Percentiles rank a stretch among this genome's conserved stretches.
These are phyloP conservation scores for Durotheca rogersii DNA, from an alignment of 495 filamentous ascomycete species.

Conservation along the genomic window DNA sequence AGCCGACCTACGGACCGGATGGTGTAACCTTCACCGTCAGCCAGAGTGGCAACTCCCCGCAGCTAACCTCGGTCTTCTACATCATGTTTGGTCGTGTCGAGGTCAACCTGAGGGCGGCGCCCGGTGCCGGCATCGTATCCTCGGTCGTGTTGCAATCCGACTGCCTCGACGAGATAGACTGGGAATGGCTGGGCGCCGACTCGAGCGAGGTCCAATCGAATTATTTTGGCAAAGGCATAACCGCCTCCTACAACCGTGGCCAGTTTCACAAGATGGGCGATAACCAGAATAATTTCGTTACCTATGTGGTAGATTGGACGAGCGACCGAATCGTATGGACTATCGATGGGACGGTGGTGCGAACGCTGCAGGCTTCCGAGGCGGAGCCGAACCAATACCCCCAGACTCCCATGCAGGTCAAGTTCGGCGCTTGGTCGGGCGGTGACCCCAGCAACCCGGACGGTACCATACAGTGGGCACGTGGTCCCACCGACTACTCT, in stretches of 20 bases:
- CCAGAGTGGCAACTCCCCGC: constrained; percentile 78
- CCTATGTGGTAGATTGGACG: constrained; percentile 90
- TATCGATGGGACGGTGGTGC: constrained; percentile 68
- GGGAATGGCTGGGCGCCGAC: constrained; percentile 74
- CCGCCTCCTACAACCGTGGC: constrained; percentile 69
- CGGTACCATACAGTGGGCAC: constrained; percentile 86
- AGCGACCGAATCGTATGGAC: constrained; percentile 74
- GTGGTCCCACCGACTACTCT: constrained; percentile 76
- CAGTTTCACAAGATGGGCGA: constrained; percentile 63
- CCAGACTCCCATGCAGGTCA: constrained; percentile 86
- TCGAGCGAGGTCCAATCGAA: constrained; percentile 75
- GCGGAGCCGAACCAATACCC: constrained; percentile 71
- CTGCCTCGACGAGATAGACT: constrained; percentile 91
- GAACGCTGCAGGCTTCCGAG: constrained; percentile 61
- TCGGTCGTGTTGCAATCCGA: constrained; percentile 87
- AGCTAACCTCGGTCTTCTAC: constrained; percentile 73
- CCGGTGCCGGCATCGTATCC: constrained; percentile 74
- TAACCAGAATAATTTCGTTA: constrained; percentile 71
- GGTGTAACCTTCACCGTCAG: constrained; percentile 84
- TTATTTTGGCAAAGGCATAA: constrained; percentile 91
- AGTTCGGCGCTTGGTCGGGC: constrained; percentile 84
- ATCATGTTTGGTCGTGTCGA: constrained; percentile 84
- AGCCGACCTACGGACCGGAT: constrained; percentile 67
- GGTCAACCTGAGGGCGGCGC: constrained; percentile 67
- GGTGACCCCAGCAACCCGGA: constrained; percentile 71